These are phyloP conservation scores for Apiospora arundinis DNA, from an alignment of 2,329 filamentous ascomycete genomes.

Conservation along the genomic window DNA sequence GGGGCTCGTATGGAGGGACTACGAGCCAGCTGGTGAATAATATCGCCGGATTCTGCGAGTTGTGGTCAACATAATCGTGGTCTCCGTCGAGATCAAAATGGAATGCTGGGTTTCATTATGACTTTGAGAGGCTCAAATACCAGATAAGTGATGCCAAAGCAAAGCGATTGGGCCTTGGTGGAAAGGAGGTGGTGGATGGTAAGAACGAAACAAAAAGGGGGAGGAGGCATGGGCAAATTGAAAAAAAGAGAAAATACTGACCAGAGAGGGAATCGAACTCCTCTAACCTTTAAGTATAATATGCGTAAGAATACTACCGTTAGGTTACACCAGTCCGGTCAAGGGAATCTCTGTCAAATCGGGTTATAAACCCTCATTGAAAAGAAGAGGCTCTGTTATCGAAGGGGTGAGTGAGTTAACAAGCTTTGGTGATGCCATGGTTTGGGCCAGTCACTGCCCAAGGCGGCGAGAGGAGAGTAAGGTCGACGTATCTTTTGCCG, in stretches of 20 bases:
- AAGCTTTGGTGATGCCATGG: not conserved
- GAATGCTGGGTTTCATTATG: too few species aligned
- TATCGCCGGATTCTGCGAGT: not conserved
- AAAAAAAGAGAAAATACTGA: not conserved
- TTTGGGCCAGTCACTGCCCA: not conserved
- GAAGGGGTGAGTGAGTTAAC: not conserved
- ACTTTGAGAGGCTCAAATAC: too few species aligned
- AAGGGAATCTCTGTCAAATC: not conserved
- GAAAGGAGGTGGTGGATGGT: not conserved
- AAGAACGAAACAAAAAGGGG: too few species aligned
- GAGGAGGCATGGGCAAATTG: not conserved
- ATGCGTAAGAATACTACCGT: not conserved
- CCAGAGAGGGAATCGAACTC: slow-evolving; percentile 2
- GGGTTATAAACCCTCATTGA: not conserved
- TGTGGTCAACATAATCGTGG: not conserved
- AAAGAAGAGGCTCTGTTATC: not conserved
- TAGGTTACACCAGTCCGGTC: slow-evolving; percentile 1
- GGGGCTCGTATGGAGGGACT: slow-evolving; percentile 25
- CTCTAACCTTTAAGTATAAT: slow-evolving; percentile 2
- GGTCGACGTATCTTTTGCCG: not conserved
- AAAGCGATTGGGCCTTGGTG: not conserved
- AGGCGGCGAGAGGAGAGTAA: not conserved
- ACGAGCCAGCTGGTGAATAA: not conserved
- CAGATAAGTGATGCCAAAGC: not conserved
- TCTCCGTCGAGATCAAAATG: not conserved